phyloP scores from a whole-genome alignment of 345 rosid genomes.

The Rubroshorea leprosula region DNA sequence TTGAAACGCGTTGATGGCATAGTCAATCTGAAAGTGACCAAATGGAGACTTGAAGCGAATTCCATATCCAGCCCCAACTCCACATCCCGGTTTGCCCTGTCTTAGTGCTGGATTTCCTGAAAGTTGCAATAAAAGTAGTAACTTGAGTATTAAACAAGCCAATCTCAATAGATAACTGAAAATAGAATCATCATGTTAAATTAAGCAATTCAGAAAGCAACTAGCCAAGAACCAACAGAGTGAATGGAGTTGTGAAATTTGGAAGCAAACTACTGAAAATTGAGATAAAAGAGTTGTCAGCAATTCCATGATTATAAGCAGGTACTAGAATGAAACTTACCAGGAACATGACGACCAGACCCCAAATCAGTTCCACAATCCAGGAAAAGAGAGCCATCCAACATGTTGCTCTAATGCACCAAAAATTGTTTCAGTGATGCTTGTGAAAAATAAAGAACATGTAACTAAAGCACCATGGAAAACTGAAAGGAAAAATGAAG shows the following conservation, averaged over 20 bases:
- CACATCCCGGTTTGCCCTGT: constrained; percentile 81
- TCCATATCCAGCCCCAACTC: constrained; percentile 71
- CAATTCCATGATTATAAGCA: constrained; percentile 6
- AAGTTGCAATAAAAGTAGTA: constrained; percentile 14
- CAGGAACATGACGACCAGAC: constrained; percentile 65
- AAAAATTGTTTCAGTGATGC: constrained; percentile 2
- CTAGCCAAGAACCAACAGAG: neutral
- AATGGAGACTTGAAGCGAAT: constrained; percentile 61
- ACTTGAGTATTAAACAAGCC: neutral
- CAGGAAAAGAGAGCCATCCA: constrained; percentile 67
- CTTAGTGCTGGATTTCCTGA: constrained; percentile 87
- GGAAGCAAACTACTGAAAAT: neutral
- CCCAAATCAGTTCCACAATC: constrained; percentile 79
- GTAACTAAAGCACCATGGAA: neutral
- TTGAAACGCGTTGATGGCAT: constrained; percentile 64
- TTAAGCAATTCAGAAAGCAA: neutral
- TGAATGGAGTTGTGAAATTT: neutral
- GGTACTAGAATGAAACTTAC: constrained; percentile 35
- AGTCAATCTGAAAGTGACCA: constrained; percentile 65
- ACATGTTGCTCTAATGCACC: constrained; percentile 44
- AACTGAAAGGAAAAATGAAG: no score
- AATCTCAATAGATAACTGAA: neutral
- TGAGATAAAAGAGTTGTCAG: neutral
- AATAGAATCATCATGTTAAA: constrained; percentile 2
- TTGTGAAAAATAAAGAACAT: neutral